Conservation (phyloP, 164 flowering plant species). For the Vitis riparia region DNA sequence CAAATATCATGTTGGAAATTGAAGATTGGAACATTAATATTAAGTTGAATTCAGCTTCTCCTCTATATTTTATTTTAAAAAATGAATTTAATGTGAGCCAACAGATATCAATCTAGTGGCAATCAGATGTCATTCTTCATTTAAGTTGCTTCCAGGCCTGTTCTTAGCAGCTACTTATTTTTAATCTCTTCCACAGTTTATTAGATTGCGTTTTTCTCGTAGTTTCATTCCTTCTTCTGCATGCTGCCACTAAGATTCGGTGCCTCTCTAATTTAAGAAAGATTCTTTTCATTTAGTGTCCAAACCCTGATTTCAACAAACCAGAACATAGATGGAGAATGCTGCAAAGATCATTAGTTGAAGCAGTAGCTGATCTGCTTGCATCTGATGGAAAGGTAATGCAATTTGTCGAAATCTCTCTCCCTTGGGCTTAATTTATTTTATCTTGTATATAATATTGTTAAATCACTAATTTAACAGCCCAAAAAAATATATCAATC, state of each 20-base stretch:
- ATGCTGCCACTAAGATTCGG: background rate
- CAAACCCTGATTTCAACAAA: slow-evolving; percentile 84
- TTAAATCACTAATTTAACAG: too few relatives aligned
- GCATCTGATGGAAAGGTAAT: slow-evolving; percentile 67
- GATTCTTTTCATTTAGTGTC: slow-evolving; percentile 50
- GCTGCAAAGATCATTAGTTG: slow-evolving; percentile 73
- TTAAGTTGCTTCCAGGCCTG: background rate
- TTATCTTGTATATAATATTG: background rate
- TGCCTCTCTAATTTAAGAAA: background rate
- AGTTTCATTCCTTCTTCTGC: background rate
- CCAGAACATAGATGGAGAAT: slow-evolving; percentile 86
- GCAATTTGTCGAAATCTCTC: background rate
- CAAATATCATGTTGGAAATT: too few relatives aligned
- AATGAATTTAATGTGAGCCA: background rate
- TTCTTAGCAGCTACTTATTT: background rate
- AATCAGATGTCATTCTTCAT: background rate
- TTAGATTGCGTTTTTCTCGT: background rate
- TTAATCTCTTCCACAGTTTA: background rate
- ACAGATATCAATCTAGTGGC: background rate
- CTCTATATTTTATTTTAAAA: background rate
- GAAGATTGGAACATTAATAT: too few relatives aligned
- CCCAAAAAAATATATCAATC: too few relatives aligned
- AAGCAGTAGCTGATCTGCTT: slow-evolving; percentile 74
- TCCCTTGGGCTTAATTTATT: background rate
- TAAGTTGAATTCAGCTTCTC: background rate